phyloP scores from a whole-genome alignment of 805 yeast species.

The Candida orba region DNA sequence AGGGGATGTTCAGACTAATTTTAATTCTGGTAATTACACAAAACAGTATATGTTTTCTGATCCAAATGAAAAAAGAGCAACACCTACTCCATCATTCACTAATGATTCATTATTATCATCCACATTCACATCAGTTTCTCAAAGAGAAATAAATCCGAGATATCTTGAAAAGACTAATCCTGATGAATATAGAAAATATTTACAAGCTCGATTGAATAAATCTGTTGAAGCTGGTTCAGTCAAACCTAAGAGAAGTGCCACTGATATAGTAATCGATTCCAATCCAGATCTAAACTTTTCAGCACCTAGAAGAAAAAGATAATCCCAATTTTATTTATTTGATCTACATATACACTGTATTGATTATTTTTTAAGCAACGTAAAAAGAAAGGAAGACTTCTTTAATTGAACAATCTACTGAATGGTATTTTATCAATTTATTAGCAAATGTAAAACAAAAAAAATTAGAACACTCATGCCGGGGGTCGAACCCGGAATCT shows the following conservation, averaged over 20 bases:
- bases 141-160: constrained; percentile 60
- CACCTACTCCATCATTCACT: constrained; percentile 26
- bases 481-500: constrained; percentile 52
- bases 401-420: no score
- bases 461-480: constrained; percentile 35
- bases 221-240: neutral
- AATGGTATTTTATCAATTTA: no score
- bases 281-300: no score
- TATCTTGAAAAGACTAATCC: constrained; percentile 30
- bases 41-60: constrained; percentile 18
- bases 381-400: no score
- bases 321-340: neutral
- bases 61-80: constrained; percentile 20
- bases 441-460: no score
- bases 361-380: no score
- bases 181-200: constrained; percentile 10
- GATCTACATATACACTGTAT: no score
- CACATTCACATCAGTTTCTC: constrained; percentile 71
- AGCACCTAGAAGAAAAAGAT: no score
- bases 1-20: constrained; percentile 1
- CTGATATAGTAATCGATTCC: no score
- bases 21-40: neutral
- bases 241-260: no score
- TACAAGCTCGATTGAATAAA: constrained; percentile 7
- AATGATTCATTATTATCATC: constrained; percentile 34